A percentile compares a stretch with the other conserved stretches of the same genome.
These are phyloP conservation scores for Apophysomyces variabilis DNA, from an alignment of 371 early-diverging fungal species.

Conservation along the genomic window DNA sequence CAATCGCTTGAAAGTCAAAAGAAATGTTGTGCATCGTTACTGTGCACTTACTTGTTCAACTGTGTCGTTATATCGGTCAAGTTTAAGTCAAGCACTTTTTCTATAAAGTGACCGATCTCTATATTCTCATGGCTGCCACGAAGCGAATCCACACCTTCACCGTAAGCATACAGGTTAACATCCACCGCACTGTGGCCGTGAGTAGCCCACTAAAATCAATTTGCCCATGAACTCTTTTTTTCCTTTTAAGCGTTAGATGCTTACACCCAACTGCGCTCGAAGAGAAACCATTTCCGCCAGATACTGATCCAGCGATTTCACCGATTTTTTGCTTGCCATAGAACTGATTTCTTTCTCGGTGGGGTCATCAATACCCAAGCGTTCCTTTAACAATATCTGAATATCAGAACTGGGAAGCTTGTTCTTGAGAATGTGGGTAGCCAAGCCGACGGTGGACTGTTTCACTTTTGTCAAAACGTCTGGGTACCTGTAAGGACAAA, in stretches of 20 bases:
- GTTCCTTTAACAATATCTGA: constrained; percentile 55
- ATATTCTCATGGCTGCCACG: constrained; percentile 85
- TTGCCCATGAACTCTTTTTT: background rate
- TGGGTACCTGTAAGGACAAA: constrained; percentile 55
- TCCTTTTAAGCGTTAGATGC: constrained; percentile 8
- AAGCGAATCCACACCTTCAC: constrained; percentile 49
- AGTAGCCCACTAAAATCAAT: constrained; percentile 74
- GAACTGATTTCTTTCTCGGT: constrained; percentile 65
- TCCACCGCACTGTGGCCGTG: constrained; percentile 94
- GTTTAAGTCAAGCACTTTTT: constrained; percentile 64
- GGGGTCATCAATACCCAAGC: constrained; percentile 72
- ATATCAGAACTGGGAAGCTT: constrained; percentile 23
- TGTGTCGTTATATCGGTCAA: constrained; percentile 62
- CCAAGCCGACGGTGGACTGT: constrained; percentile 67
- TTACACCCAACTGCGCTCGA: constrained; percentile 74
- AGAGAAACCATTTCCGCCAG: constrained; percentile 73
- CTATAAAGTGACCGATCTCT: constrained; percentile 82
- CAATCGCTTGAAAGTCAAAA: background rate
- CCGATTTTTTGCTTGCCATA: constrained; percentile 34
- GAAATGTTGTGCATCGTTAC: background rate
- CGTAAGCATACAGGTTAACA: constrained; percentile 90
- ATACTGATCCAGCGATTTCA: constrained; percentile 48
- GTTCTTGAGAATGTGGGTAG: constrained; percentile 31
- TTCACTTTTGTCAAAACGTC: constrained; percentile 68
- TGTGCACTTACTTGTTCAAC: constrained; percentile 49